Conservation (phyloP, 2,329 filamentous ascomycete genomes). For the Diplocarpon mali region DNA sequence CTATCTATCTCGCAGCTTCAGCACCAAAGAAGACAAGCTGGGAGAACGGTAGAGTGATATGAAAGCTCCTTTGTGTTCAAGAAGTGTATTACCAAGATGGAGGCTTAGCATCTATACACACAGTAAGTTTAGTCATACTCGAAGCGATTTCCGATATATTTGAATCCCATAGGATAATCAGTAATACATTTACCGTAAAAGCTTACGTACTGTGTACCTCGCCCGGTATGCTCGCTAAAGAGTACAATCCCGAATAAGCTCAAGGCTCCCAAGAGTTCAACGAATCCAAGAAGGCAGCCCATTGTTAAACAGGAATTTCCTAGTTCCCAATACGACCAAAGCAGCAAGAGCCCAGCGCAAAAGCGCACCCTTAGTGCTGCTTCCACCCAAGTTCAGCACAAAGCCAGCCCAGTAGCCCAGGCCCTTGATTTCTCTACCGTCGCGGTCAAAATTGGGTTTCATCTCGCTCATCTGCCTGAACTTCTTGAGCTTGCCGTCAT, state of each 20-base stretch:
- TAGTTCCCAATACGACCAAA: constrained; percentile 13
- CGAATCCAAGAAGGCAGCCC: constrained; percentile 15
- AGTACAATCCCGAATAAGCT: neutral
- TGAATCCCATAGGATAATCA: no score
- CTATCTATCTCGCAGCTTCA: no score
- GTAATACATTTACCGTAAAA: no score
- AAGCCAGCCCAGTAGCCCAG: constrained; percentile 43
- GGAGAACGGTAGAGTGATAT: no score
- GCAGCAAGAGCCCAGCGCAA: constrained; percentile 14
- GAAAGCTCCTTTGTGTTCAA: no score
- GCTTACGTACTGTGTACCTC: no score
- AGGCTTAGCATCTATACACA: no score
- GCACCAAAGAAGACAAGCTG: no score
- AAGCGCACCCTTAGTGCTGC: constrained; percentile 24
- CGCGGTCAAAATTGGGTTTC: constrained; percentile 52
- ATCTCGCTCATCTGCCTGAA: constrained; percentile 32
- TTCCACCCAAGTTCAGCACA: constrained; percentile 40
- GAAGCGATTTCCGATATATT: no score
- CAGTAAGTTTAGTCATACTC: no score
- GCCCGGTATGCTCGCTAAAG: no score
- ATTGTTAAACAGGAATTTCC: constrained; percentile 10
- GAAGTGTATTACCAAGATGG: no score
- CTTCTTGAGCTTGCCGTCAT: constrained; percentile 33
- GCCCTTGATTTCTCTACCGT: constrained; percentile 41
- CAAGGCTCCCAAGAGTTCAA: constrained; percentile 2